Conservation (phyloP, 768 basidiomycete genomes). For the Hypholoma fasciculare region DNA sequence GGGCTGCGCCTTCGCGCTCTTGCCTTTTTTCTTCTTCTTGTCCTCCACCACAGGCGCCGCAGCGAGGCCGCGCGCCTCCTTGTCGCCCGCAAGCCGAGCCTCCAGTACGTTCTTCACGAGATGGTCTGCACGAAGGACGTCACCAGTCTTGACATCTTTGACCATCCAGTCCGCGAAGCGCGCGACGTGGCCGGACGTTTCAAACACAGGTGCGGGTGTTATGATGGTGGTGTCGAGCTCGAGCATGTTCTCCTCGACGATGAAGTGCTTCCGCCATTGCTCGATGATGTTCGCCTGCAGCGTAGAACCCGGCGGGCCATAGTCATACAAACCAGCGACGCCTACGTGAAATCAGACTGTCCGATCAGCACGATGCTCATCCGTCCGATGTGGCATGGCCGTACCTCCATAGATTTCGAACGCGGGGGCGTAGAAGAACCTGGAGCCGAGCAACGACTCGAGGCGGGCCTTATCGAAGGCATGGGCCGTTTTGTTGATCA, state of each 20-base stretch:
- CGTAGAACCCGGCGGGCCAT: constrained; percentile 94
- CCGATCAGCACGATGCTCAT: constrained; percentile 4
- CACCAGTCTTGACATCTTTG: constrained; percentile 92
- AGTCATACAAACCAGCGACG: constrained; percentile 97
- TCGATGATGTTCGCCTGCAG: constrained; percentile 96
- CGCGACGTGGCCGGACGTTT: constrained; percentile 96
- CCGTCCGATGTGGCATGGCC: constrained; percentile 23
- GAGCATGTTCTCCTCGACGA: constrained; percentile 97
- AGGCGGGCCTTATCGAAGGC: constrained; percentile 85
- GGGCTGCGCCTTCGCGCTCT: constrained; percentile 63
- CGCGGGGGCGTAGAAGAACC: constrained; percentile 98
- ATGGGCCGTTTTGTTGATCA: constrained; percentile 81
- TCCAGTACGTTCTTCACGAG: constrained; percentile 92
- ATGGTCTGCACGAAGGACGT: constrained; percentile 96
- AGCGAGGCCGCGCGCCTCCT: constrained; percentile 80
- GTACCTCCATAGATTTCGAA: constrained; percentile 98
- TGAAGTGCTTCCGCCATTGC: constrained; percentile 97
- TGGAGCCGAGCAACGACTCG: constrained; percentile 81
- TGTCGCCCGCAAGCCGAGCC: constrained; percentile 86
- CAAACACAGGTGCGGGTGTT: constrained; percentile 93
- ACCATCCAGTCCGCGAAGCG: constrained; percentile 99
- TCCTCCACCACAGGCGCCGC: constrained; percentile 58
- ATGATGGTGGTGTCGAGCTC: constrained; percentile 98
- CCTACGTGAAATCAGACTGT: constrained; percentile 44
- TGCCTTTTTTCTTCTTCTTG: constrained; percentile 80